These are phyloP conservation scores for Dothidotthia symphoricarpi DNA, from an alignment of 2,329 filamentous ascomycete species.

Conservation along the genomic window DNA sequence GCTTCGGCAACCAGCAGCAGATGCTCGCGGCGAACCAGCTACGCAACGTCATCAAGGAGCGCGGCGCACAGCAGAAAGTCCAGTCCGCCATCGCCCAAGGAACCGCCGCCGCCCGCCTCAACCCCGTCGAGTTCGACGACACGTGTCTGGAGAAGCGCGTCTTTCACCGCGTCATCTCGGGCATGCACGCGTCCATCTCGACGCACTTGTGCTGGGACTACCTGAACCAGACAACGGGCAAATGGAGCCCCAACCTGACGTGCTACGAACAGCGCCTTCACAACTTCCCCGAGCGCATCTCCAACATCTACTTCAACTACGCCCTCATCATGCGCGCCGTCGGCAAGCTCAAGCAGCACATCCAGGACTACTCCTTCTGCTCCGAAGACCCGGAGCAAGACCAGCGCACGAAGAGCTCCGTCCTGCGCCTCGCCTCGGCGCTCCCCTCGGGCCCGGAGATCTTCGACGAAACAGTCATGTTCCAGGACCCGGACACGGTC, in stretches of 20 bases:
- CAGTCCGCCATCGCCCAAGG: slow-evolving; percentile 54
- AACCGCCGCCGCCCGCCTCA: slow-evolving; percentile 59
- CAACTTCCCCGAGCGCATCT: slow-evolving; percentile 81
- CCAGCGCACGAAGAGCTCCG: slow-evolving; percentile 72
- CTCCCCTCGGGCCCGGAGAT: slow-evolving; percentile 70
- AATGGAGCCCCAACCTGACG: slow-evolving; percentile 85
- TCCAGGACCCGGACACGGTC: slow-evolving; percentile 68
- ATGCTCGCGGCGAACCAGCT: slow-evolving; percentile 60
- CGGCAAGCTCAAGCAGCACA: slow-evolving; percentile 80
- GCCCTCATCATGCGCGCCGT: slow-evolving; percentile 89
- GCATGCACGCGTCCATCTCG: slow-evolving; percentile 98
- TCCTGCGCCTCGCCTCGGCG: slow-evolving; percentile 69
- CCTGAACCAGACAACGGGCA: slow-evolving; percentile 87
- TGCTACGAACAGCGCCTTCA: slow-evolving; percentile 90
- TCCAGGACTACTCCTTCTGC: slow-evolving; percentile 87
- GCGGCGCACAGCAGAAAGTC: slow-evolving; percentile 62
- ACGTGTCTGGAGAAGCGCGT: slow-evolving; percentile 98
- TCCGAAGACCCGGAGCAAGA: slow-evolving; percentile 81
- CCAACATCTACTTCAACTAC: slow-evolving; percentile 99
- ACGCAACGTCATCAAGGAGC: slow-evolving; percentile 58
- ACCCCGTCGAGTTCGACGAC: slow-evolving; percentile 75
- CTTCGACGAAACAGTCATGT: slow-evolving; percentile 95
- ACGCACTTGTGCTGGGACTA: slow-evolving; percentile 96
- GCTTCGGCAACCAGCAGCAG: slow-evolving; percentile 46
- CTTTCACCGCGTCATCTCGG: slow-evolving; percentile 91